Conservation (phyloP, 306 rosid genomes). For the Cucumis cinereus region DNA sequence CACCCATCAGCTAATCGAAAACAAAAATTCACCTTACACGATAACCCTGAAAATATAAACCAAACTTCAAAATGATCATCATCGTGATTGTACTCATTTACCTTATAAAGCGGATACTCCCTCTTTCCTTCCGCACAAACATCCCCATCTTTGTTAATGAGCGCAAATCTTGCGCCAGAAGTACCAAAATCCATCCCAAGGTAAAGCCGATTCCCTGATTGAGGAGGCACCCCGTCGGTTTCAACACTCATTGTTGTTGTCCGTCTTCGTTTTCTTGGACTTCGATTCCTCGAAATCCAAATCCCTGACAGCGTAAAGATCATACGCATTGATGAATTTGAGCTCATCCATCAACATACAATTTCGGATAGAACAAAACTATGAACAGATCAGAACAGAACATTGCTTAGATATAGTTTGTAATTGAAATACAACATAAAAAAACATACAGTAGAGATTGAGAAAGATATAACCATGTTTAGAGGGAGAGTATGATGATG, state of each 20-base stretch:
- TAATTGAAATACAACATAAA: not conserved
- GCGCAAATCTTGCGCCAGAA: conserved; percentile 74
- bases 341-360: not conserved
- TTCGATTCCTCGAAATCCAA: conserved; percentile 3
- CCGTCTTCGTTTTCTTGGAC: conserved; percentile 21
- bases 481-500: conserved; percentile 6
- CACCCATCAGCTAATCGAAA: not conserved
- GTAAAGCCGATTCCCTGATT: conserved; percentile 35
- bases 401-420: not conserved
- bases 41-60: not conserved
- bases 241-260: conserved; percentile 26
- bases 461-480: conserved; percentile 23
- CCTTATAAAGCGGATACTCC: conserved; percentile 51
- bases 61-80: not conserved
- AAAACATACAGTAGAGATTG: not conserved
- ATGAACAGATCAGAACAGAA: not conserved
- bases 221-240: conserved; percentile 15
- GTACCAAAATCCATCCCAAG: conserved; percentile 94
- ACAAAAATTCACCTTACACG: not conserved
- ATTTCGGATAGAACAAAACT: not conserved
- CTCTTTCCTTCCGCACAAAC: conserved; percentile 64
- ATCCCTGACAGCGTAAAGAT: conserved; percentile 11
- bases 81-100: conserved; percentile 8
- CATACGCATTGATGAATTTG: not conserved
- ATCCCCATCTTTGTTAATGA: conserved; percentile 45